Evolutionary conservation across 2,329 filamentous ascomycete genomes (phyloP).

Genomic region (Colletotrichum echinochloae): DNA sequence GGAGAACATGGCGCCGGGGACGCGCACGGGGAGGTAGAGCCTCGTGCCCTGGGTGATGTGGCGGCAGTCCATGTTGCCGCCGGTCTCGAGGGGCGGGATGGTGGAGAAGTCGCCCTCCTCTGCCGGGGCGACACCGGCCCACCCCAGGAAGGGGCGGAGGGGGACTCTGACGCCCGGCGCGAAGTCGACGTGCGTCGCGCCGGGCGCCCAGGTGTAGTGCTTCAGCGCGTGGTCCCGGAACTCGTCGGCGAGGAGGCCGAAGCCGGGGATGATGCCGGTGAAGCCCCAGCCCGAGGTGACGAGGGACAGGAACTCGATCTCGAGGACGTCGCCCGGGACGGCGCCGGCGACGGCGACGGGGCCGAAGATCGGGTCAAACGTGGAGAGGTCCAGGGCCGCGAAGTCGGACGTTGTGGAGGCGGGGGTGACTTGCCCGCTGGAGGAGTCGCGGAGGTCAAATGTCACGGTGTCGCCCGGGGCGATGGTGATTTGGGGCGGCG

Average conservation of each 20-base stretch:
- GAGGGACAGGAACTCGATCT: conserved; percentile 62
- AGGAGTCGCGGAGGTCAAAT: conserved; percentile 63
- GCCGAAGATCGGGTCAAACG: conserved; percentile 62
- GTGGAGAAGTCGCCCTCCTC: conserved; percentile 59
- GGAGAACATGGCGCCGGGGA: conserved; percentile 63
- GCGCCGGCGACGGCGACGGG: conserved; percentile 63
- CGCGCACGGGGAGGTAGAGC: conserved; percentile 63
- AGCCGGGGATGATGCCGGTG: conserved; percentile 63
- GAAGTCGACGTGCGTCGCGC: conserved; percentile 53
- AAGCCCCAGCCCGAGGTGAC: conserved; percentile 61
- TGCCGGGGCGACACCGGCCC: conserved; percentile 63
- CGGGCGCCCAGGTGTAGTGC: conserved; percentile 56
- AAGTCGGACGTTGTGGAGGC: conserved; percentile 56
- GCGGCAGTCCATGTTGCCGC: conserved; percentile 67
- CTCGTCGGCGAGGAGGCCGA: conserved; percentile 63
- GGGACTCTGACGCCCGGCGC: conserved; percentile 61
- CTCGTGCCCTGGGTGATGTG: conserved; percentile 59
- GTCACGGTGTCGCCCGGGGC: conserved; percentile 60
- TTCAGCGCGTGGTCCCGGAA: conserved; percentile 58
- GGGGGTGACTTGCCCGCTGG: conserved; percentile 61
- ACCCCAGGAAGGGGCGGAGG: conserved; percentile 63
- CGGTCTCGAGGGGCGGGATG: conserved; percentile 63
- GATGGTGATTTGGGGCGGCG: conserved; percentile 59
- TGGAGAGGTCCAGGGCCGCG: conserved; percentile 53
- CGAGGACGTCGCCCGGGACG: conserved; percentile 63